Evolutionary conservation across 2,329 filamentous ascomycete species (phyloP), one percentile per base, ranked within the genome.

Genomic region (Neospermospora avenae): DNA sequence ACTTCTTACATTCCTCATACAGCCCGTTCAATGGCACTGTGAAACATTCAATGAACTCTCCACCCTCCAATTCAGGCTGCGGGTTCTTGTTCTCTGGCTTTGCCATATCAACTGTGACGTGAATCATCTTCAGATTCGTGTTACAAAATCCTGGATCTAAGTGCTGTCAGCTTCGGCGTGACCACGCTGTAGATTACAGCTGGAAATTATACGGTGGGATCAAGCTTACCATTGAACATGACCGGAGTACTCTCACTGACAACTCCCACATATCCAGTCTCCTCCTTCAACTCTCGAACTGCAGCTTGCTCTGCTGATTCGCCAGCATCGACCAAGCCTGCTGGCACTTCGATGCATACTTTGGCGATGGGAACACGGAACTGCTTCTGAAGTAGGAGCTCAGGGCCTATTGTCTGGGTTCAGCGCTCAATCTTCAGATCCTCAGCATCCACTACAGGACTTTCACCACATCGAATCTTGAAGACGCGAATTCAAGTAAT

Each of bases 371-470:
- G 85, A 0, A 86, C 84, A 1, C 86, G 80, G 73, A 81, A 89
- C 71, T 89, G 86, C 72, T 86, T 88, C 72, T 88, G 85, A 1
- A 89, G 78, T 20, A 89, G 73, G 46, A 87, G 79, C 68, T 85
- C 78, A 2, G 81, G 80, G 0, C 63, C 60, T 62, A 34, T 58
- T 18, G 31, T n/a, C 2, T 28, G 20, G 14, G 44, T 44, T 55
- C 28, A 53, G 42, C 13, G n/a, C 7, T 42, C 20, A 3, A 16
- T 1, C 37, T n/a, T n/a, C n/a, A 41, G 7, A n/a, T n/a, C 11
- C 3, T n/a, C n/a, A n/a, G n/a, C n/a, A n/a, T n/a, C n/a, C n/a
- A n/a, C n/a, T n/a, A n/a, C n/a, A n/a, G n/a, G n/a, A n/a, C n/a
- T n/a, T n/a, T n/a, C n/a, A n/a, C n/a, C n/a, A n/a, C n/a, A n/a